Percentiles rank a stretch among this genome's conserved stretches.
These are phyloP conservation scores for Aquilaria malaccensis DNA, from an alignment of 345 rosid species.

Conservation along the genomic window DNA sequence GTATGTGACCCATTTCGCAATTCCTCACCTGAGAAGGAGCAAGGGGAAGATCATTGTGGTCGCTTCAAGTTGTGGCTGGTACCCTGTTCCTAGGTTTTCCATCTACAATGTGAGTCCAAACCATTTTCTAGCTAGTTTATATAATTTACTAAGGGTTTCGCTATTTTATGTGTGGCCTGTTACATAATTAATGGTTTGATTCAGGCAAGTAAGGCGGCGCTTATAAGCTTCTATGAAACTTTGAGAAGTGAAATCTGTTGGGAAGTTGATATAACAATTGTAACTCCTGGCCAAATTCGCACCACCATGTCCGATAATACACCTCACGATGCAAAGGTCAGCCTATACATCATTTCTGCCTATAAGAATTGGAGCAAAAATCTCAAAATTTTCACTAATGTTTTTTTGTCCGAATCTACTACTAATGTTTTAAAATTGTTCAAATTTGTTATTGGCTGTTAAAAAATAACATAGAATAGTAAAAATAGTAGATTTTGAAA, in stretches of 20 bases:
- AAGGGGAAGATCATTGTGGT: conserved; percentile 29
- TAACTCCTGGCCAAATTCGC: conserved; percentile 28
- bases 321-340: not conserved
- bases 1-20: conserved; percentile 25
- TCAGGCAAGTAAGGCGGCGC: conserved; percentile 38
- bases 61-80: conserved; percentile 19
- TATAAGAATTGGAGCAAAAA: no score
- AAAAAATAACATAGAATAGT: no score
- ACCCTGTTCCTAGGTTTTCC: conserved; percentile 11
- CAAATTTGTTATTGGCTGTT: no score
- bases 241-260: conserved; percentile 37
- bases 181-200: no score
- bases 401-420: not conserved
- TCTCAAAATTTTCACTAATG: no score
- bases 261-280: conserved; percentile 39
- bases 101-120: conserved; percentile 10
- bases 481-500: no score
- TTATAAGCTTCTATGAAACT: conserved; percentile 31
- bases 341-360: not conserved
- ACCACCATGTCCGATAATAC: conserved; percentile 15
- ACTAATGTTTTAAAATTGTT: no score
- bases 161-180: no score
- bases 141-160: no score
- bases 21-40: conserved; percentile 21
- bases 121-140: no score